Evolutionary conservation across 495 filamentous ascomycete genomes (phyloP).

Genomic region (Daldinia grandis): DNA sequence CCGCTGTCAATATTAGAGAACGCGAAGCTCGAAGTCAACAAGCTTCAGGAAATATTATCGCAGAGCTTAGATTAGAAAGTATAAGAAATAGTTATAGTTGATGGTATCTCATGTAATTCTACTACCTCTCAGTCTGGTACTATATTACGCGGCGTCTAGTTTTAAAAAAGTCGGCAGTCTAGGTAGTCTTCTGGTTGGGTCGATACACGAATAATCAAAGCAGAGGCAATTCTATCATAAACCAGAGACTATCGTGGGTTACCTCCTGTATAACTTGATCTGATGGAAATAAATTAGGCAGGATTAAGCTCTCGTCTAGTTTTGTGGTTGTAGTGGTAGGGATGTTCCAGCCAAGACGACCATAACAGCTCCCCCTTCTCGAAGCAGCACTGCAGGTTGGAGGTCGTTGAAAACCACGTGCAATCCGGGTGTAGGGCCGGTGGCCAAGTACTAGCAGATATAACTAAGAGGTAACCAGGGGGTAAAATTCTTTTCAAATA

Average conservation of each 20-base stretch:
- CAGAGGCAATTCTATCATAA: not conserved
- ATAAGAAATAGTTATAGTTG: not conserved
- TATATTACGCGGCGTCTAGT: not conserved
- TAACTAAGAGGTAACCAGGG: not conserved
- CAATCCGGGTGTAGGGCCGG: not conserved
- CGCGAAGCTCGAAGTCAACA: not conserved
- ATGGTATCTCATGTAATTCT: not conserved
- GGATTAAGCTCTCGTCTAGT: not conserved
- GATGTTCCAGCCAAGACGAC: not conserved
- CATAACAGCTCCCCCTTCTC: not conserved
- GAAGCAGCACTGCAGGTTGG: not conserved
- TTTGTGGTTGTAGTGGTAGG: not conserved
- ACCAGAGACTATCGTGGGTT: not conserved
- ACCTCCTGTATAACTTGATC: not conserved
- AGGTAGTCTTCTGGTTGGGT: not conserved
- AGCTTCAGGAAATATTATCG: not conserved
- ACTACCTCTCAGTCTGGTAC: not conserved
- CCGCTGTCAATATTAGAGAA: not conserved
- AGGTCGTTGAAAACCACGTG: not conserved
- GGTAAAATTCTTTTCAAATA: not conserved
- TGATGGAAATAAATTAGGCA: not conserved
- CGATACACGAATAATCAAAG: not conserved
- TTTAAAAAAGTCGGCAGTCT: not conserved
- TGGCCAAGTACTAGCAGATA: not conserved
- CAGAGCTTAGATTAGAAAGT: not conserved